Conservation (phyloP, 345 rosid species). For the thale cress (Arabidopsis thaliana) region DNA sequence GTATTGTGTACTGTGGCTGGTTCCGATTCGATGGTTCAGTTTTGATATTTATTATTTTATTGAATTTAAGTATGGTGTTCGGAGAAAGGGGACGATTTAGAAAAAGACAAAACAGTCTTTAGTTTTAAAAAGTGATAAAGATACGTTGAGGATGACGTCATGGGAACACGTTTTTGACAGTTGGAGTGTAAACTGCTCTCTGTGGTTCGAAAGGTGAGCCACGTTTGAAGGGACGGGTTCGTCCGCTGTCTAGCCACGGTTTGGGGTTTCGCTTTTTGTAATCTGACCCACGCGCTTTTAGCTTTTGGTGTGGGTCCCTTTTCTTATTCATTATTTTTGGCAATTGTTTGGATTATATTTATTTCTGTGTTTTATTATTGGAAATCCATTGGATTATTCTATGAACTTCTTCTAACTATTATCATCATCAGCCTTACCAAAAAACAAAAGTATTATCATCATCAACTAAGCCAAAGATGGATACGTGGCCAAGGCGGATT, state of each 20-base stretch:
- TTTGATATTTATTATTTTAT: not conserved
- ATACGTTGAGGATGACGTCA: slow-evolving; percentile 20
- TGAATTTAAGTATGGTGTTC: slow-evolving; percentile 21
- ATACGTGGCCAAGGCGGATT: not conserved
- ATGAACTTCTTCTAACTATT: not conserved
- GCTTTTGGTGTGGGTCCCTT: not conserved
- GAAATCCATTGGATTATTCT: not conserved
- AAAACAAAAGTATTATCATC: not conserved
- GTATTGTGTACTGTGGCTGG: slow-evolving; percentile 16
- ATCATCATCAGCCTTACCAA: not conserved
- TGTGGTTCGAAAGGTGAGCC: slow-evolving; percentile 38
- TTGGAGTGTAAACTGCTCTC: slow-evolving; percentile 22
- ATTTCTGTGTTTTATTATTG: not conserved
- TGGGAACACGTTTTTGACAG: slow-evolving; percentile 37
- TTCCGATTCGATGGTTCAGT: slow-evolving; percentile 23
- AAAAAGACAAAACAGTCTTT: slow-evolving; percentile 27
- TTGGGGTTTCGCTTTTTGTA: not conserved
- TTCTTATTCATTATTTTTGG: slow-evolving; percentile 1
- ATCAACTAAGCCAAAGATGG: not conserved
- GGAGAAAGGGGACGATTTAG: slow-evolving; percentile 25
- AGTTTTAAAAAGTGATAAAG: no score
- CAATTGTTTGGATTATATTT: not conserved
- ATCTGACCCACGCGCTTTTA: slow-evolving; percentile 34
- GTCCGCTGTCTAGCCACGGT: slow-evolving; percentile 43
- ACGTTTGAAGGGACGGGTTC: slow-evolving; percentile 33